Evolutionary conservation across 164 flowering plant species (phyloP).

Genomic region (Tetrastigma voinierianum): DNA sequence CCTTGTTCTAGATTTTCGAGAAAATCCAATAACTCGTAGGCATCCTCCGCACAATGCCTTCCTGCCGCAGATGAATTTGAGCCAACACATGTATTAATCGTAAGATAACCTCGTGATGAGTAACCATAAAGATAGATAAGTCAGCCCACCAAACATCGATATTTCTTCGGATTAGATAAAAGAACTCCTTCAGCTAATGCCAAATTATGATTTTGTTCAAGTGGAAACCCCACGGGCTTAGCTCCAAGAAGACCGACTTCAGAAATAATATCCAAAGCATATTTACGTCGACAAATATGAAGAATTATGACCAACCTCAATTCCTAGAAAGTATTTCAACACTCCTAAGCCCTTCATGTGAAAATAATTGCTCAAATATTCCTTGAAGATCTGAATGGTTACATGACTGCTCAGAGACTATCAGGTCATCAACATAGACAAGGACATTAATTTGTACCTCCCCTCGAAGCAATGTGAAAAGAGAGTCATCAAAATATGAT

Average conservation of each 20-base stretch:
- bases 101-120: too few relatives aligned
- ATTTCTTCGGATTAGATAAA: too few relatives aligned
- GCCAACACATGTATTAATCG: too few relatives aligned
- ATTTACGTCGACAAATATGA: constrained; percentile 8
- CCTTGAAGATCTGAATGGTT: neutral
- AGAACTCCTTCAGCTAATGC: too few relatives aligned
- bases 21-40: too few relatives aligned
- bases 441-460: neutral
- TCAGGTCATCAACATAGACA: constrained; percentile 12
- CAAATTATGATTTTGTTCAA: constrained; percentile 11
- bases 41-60: too few relatives aligned
- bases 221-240: neutral
- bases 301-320: constrained; percentile 10
- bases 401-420: constrained; percentile 2
- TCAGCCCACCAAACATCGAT: neutral
- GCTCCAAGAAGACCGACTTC: constrained; percentile 10
- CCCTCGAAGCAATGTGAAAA: neutral
- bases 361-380: neutral
- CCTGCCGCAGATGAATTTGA: too few relatives aligned
- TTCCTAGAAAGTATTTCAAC: constrained; percentile 13
- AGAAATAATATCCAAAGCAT: constrained; percentile 11
- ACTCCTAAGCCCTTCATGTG: constrained; percentile 17
- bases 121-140: neutral
- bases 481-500: constrained; percentile 10
- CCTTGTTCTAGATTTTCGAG: too few relatives aligned